A percentile compares a stretch with the other conserved stretches of the same genome.
phyloP scores from a whole-genome alignment of 768 basidiomycete genomes.

The Auriscalpium vulgare region DNA sequence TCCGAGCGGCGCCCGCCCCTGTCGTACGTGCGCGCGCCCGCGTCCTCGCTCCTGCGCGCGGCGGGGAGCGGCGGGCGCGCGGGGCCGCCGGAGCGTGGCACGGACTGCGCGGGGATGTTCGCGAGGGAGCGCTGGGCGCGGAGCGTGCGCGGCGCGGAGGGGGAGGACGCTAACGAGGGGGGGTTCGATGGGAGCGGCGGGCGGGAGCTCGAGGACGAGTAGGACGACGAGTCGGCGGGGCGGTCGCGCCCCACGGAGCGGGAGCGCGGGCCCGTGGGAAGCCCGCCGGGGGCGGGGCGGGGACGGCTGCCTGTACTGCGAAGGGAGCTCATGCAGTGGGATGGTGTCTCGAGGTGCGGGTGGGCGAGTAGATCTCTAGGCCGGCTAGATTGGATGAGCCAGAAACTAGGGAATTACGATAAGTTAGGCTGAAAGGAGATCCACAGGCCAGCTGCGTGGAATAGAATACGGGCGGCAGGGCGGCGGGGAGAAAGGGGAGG shows the following conservation, averaged over 20 bases:
- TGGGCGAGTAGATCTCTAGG: too few relatives aligned
- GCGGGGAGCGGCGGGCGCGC: constrained; percentile 12
- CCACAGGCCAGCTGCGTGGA: too few relatives aligned
- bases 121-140: constrained; percentile 18
- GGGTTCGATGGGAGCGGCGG: not conserved
- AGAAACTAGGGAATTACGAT: too few relatives aligned
- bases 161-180: not conserved
- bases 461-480: too few relatives aligned
- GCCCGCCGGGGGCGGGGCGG: constrained; percentile 20
- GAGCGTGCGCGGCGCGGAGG: constrained; percentile 9
- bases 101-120: constrained; percentile 4
- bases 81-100: not conserved
- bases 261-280: constrained; percentile 33
- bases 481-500: too few relatives aligned
- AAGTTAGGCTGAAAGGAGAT: too few relatives aligned
- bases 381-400: too few relatives aligned
- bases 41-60: not conserved
- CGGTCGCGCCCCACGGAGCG: constrained; percentile 25
- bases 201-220: not conserved
- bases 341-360: too few relatives aligned
- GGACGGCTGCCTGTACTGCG: not conserved
- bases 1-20: constrained; percentile 4
- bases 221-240: constrained; percentile 4
- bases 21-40: not conserved
- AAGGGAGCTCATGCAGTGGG: constrained; percentile 8